A percentile compares a stretch with the other conserved stretches of the same genome.
Evolutionary conservation across 192 early-diverging fungal genomes (phyloP).

Genomic region (Coemansia sp.): DNA sequence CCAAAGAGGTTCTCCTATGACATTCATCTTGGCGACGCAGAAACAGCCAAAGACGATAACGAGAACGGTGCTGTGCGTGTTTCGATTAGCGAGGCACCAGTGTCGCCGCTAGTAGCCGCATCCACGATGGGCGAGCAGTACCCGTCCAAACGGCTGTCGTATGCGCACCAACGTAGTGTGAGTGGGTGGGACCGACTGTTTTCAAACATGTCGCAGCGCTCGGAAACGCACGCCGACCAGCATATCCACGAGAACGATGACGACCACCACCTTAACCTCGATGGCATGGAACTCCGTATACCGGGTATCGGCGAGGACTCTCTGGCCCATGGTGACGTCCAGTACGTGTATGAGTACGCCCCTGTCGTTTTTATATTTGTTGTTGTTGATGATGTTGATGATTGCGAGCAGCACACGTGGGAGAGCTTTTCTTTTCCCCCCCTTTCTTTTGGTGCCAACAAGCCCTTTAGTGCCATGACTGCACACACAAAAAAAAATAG

Average conservation of each 20-base stretch:
- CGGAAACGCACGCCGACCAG: slow-evolving; percentile 22
- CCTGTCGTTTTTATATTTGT: not conserved
- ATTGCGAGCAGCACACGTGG: too few relatives aligned
- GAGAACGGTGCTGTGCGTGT: not conserved
- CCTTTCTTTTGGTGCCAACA: not conserved
- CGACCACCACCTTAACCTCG: not conserved
- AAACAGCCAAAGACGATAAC: not conserved
- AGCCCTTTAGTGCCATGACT: not conserved
- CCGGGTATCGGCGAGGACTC: slow-evolving; percentile 48
- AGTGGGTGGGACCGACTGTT: slow-evolving; percentile 55
- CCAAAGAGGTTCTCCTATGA: not conserved
- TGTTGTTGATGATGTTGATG: too few relatives aligned
- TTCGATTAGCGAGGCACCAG: slow-evolving; percentile 4
- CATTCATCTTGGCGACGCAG: not conserved
- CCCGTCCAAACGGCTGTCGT: slow-evolving; percentile 35
- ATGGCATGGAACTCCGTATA: slow-evolving; percentile 23
- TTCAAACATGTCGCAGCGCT: slow-evolving; percentile 39
- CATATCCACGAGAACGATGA: slow-evolving; percentile 10
- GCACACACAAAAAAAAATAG: too few relatives aligned
- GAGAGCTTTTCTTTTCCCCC: too few relatives aligned
- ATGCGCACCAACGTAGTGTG: slow-evolving; percentile 49
- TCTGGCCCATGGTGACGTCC: slow-evolving; percentile 49
- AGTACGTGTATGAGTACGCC: slow-evolving; percentile 58
- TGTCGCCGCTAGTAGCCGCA: slow-evolving; percentile 30
- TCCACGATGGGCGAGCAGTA: slow-evolving; percentile 32